Evolutionary conservation across 2,329 filamentous ascomycete species (phyloP), one percentile per base, ranked within the genome.

Genomic region (Venturia pyrina): DNA sequence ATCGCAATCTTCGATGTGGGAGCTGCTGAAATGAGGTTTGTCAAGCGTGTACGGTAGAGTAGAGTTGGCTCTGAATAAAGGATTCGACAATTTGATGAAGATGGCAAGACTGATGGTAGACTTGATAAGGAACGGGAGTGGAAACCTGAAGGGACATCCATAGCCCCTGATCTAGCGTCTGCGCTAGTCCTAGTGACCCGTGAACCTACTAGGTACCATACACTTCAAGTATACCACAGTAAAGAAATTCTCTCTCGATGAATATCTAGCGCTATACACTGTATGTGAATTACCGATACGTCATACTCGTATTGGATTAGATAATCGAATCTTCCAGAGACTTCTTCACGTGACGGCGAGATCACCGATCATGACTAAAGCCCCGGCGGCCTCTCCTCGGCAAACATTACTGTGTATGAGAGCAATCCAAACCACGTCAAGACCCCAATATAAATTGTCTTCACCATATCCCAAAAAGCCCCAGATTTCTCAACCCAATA

Each of bases 1-100:
- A 70, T 84, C 63, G 78, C 78, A 0, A 79, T 83, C 0, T 82
- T 81, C 69, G 79, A 82, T 67, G 72, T 81, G 13, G 79, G 79
- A 0, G 78, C 73, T 10, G 78, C 75, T n/a, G 73, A 80, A 71
- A 79, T 82, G 76, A 76, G 78, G 3, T 80, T 82, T 63, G 66
- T 65, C 7, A 62, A 57, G 8, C 34, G 65, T 61, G 48, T 66
- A 32, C 48, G 64, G 37, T 62, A 62, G 59, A 43, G 37, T 44
- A 62, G 59, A 8, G 41, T 17, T 5, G 41, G 2, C 53, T 5
- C 37, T 7, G 21, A 19, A 17, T 6, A 37, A n/a, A 37, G 5
- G 2, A n/a, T 50, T 13, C 7, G 21, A n/a, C 21, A 8, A 7
- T 1, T 24, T 5, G n/a, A 28, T 50, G 46, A 6, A 50, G 2